Evolutionary conservation across 202 grass and related monocot species (phyloP), one percentile per base, ranked within the genome.

Genomic region (Brachypodium distachyon): DNA sequence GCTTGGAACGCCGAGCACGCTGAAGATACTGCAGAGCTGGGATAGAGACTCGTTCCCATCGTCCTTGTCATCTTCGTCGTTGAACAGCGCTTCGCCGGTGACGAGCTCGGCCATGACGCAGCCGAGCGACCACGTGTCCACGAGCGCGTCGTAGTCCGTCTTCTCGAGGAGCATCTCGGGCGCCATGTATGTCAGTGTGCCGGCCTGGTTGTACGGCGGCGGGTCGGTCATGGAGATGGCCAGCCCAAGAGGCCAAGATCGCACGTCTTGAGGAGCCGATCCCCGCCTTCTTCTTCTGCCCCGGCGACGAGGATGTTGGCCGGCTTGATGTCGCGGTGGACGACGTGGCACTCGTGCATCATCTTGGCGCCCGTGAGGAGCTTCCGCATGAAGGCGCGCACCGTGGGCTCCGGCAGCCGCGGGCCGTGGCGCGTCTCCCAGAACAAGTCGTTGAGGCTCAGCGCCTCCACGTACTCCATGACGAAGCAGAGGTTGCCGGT

Each of bases 291-390:
- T n/a, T n/a, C n/a, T n/a, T n/a, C n/a, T n/a, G n/a, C n/a, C n/a
- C n/a, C n/a, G n/a, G n/a, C 62, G 25, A 86, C 50, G 13, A 90
- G 88, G 62, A 86, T 67, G 83, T 86, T 86, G 12, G 8, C 41
- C 1, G 83, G 83, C 63, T 81, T 90, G 14, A 83, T 47, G 74
- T 83, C 74, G 22, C 83, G 79, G 61, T 86, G 87, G 60, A 86
- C 70, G 47, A 90, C 5, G 51, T 7, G 29, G 8, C 31, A 53
- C 2, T 14, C 12, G 85, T 87, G 85, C 73, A 87, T 79, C 14
- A 57, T 48, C 66, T n/a, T 7, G 12, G 58, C 57, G 0, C 73
- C 85, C 2, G 0, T 21, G 0, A 87, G 64, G 2, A 87, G 66
- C 64, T 82, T 74, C 69, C 83, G 28, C 53, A 62, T 88, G 40